A percentile compares a stretch with the other conserved stretches of the same genome.
These are phyloP conservation scores for Filosporella fistucella DNA, from an alignment of 495 filamentous ascomycete species.

Conservation along the genomic window DNA sequence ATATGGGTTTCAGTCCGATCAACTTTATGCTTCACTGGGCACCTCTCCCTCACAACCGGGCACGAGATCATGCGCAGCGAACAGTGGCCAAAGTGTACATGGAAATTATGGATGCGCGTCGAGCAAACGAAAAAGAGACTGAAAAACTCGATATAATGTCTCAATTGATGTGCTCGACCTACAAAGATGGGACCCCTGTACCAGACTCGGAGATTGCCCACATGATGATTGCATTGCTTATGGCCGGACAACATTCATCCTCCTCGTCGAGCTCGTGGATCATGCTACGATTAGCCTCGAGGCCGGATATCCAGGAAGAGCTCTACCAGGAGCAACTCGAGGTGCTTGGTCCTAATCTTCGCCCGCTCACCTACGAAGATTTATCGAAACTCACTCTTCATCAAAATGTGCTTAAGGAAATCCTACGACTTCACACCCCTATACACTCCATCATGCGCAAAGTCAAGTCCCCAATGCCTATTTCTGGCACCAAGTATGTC, in stretches of 20 bases:
- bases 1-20: conserved; percentile 77
- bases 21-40: conserved; percentile 87
- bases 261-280: conserved; percentile 80
- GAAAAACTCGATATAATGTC: conserved; percentile 67
- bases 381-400: conserved; percentile 67
- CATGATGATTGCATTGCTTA: conserved; percentile 88
- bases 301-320: conserved; percentile 68
- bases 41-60: conserved; percentile 79
- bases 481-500: conserved; percentile 73
- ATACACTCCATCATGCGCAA: conserved; percentile 84
- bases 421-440: conserved; percentile 72
- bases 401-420: conserved; percentile 72
- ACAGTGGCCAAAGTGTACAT: conserved; percentile 75
- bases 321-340: conserved; percentile 70
- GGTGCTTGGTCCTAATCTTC: conserved; percentile 57
- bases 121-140: conserved; percentile 39
- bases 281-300: conserved; percentile 69
- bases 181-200: conserved; percentile 66
- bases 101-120: conserved; percentile 66
- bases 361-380: conserved; percentile 60
- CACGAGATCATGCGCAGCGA: conserved; percentile 68
- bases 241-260: conserved; percentile 87
- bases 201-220: conserved; percentile 81
- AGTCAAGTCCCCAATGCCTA: conserved; percentile 73
- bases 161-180: conserved; percentile 74